phyloP scores from a whole-genome alignment of 306 rosid species.

The Pyrus bretschneideri region DNA sequence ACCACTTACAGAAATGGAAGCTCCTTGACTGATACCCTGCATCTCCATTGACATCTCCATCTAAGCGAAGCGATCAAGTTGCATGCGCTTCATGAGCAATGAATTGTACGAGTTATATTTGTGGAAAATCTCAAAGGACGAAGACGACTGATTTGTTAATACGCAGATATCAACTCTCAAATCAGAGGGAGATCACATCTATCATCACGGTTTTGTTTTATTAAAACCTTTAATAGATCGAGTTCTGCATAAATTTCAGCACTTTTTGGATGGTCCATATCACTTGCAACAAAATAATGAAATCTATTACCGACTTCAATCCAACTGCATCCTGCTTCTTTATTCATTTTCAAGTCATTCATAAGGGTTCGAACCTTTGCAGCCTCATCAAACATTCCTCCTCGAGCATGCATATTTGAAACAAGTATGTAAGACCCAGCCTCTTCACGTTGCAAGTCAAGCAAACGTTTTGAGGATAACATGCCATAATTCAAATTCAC shows the following conservation, averaged over 20 bases:
- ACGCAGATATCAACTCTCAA: neutral
- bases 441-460: conserved; percentile 41
- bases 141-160: neutral
- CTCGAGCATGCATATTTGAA: conserved; percentile 41
- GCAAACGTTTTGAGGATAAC: conserved; percentile 35
- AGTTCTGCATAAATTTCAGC: conserved; percentile 37
- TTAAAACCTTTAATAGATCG: conserved; percentile 24
- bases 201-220: neutral
- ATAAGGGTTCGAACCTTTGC: conserved; percentile 44
- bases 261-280: conserved; percentile 33
- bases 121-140: neutral
- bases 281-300: conserved; percentile 49
- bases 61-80: neutral
- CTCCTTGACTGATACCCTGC: neutral
- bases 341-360: conserved; percentile 38
- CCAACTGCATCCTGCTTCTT: conserved; percentile 55
- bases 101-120: neutral
- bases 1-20: neutral
- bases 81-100: neutral
- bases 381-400: conserved; percentile 44
- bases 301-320: conserved; percentile 31
- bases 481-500: conserved; percentile 34
- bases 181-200: neutral
- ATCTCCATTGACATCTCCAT: neutral
- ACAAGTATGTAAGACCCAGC: conserved; percentile 45